Base-by-base conservation (phyloP, 1,139 yeast genomes). In the Candida sp. region DNA sequence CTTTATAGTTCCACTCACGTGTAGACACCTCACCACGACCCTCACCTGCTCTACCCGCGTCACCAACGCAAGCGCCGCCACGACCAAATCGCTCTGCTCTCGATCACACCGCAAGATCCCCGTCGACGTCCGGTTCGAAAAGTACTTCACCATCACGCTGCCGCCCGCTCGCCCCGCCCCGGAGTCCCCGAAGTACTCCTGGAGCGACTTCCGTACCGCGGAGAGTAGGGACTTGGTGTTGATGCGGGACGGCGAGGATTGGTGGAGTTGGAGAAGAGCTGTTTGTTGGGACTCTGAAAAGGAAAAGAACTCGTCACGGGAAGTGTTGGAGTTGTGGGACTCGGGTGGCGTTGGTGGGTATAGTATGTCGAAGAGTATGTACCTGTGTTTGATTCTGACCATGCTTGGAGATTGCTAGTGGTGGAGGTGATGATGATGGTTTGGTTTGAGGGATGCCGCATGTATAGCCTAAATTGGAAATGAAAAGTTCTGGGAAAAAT, bases 331-430 rank as follows among this genome's bases (percentile, higher is more conserved):
- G 25, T 50, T 49, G 9, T 17, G 17, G 17, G 17, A 17, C 17
- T 17, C 17, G 17, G 17, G 17, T 17, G 47, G 48, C 1, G 56
- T 41, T 0, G 80, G 82, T 0, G 97, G 96, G 56, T 85, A 85
- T 11, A 90, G 67, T 1, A 93, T 70, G 57, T 92, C 97, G 65
- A 93, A 91, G 7, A 92, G 75, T 26, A 93, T 77, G 63, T 93
- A 93, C 58, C 98, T 74, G 32, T 92, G 87, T 67, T 93, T 93
- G 44, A 92, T 76, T 62, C 98, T 81, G 26, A 93, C 98, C 98
- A 93, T 92, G 31, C 17, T 17, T 17, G 17, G 17, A 17, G 17
- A 17, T 17, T 17, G 17, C 17, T 17, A 17, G 17, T 17, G 17
- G 17, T 17, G 17, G 17, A 17, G 17, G 17, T 17, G 17, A 17